Base-by-base conservation (phyloP, 495 filamentous ascomycete species). In the Ramalina intermedia region DNA sequence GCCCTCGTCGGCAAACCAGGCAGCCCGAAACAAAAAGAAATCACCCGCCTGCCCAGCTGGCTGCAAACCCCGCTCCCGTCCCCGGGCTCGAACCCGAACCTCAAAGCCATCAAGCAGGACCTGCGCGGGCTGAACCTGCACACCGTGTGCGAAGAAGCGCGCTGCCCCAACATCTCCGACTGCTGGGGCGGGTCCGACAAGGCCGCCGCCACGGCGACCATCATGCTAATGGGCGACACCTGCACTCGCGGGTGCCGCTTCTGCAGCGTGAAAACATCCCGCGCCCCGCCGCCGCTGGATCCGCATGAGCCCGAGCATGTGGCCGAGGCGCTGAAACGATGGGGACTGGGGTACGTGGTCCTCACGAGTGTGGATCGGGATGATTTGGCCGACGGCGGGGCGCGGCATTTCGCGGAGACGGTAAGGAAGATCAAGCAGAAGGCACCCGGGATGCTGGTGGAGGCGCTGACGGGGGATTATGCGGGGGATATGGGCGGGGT, bases 191-290 rank as follows among this genome's bases (percentile, higher is more conserved):
- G 91, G 33, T 74, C 68, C 56, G 78, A 83, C 64, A 95, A 94
- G 68, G 76, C 80, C 43, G 80, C 86, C 20, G 93, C 93, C 1
- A 98, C 91, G 23, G 91, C 93, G 0, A 98, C 91, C 8, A 96
- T 98, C 68, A 96, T 98, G 93, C 71, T 96, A 6, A 96, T 96
- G 90, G 91, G 91, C 53, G 91, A 98, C 60, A 96, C 91, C 6
- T 98, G 91, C 67, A 98, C 91, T 8, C 81, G 91, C 24, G 91
- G 91, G 18, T 98, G 91, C 65, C 79, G 93, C 38, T 98, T 98
- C 73, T 98, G 91, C 72, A 83, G 78, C 50, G 91, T 98, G 42
- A 96, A 96, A 77, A 98, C 91, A 0, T 76, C 65, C 20, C 79
- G 83, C 37, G 63, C 68, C 0, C 93, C 93, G 3, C 66, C 81